Percentiles rank a stretch among this genome's conserved stretches.
phyloP scores from a whole-genome alignment of 176 grass and related monocot genomes.

The Miscanthus lutarioriparius region DNA sequence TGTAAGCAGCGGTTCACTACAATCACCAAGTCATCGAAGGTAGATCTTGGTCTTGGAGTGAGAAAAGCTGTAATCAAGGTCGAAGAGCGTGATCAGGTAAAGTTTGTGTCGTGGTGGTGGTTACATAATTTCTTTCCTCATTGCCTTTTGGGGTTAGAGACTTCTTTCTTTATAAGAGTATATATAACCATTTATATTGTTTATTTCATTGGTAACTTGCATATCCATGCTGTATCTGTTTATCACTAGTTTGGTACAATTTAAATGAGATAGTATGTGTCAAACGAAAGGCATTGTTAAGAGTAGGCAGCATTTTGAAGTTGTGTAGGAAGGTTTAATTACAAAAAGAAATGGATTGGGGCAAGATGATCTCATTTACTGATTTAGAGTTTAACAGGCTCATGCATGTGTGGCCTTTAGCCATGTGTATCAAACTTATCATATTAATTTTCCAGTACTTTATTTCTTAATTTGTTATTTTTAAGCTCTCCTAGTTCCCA shows the following conservation, averaged over 20 bases:
- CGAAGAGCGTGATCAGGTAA: slow-evolving; percentile 89
- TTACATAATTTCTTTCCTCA: slow-evolving; percentile 1
- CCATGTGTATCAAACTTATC: not conserved
- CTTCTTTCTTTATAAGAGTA: slow-evolving; percentile 14
- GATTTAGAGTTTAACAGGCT: not conserved
- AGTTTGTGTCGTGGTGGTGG: slow-evolving; percentile 1
- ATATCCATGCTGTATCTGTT: slow-evolving; percentile 1
- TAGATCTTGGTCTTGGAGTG: slow-evolving; percentile 48
- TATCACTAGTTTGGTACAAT: not conserved
- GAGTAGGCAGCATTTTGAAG: not conserved
- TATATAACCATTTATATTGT: not conserved
- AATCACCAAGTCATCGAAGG: slow-evolving; percentile 78
- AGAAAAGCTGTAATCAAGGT: slow-evolving; percentile 71
- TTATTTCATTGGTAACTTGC: slow-evolving; percentile 4
- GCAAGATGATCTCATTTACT: not conserved
- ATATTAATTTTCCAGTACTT: slow-evolving; percentile 19
- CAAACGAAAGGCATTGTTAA: not conserved
- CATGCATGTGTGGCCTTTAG: not conserved
- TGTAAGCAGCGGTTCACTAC: slow-evolving; percentile 87
- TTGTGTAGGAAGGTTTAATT: slow-evolving; percentile 4
- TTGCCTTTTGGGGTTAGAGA: slow-evolving; percentile 12
- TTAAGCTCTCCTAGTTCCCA: not conserved
- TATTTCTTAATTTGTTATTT: not conserved
- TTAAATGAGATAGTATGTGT: not conserved
- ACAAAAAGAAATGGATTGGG: not conserved